Base-by-base conservation (phyloP, 1,284 basidiomycete species). In the Marasmius oreades region DNA sequence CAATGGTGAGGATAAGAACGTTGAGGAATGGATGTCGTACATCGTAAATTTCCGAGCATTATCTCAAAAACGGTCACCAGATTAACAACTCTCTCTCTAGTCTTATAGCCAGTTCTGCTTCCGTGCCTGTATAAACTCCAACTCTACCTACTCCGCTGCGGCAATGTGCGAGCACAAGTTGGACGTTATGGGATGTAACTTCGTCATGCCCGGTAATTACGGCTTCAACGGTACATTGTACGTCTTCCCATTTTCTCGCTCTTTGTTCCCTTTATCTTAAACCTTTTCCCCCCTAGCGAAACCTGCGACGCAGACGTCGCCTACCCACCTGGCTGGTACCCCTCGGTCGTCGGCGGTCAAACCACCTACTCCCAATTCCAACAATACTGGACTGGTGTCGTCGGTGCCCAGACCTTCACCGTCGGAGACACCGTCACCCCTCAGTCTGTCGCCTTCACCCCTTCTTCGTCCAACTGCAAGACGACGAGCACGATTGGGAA, bases 51-150 rank as follows among this genome's bases (percentile, higher is more conserved):
- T 20, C 14, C n/a, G 20, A n/a, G 22, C 43, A 22, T 7, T 10
- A n/a, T 14, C 14, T 39, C 24, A 20, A 28, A n/a, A 14, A 37
- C 44, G 37, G 14, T 1, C 22, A n/a, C n/a, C n/a, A n/a, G n/a
- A n/a, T 34, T 14, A 28, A 42, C 5, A 22, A 12, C 5, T 52
- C 24, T 42, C 31, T 51, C 68, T 75, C 84, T 80, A 81, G 37
- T 39, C 42, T 53, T 76, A 73, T 10, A 56, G 63, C 23, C 67
- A 65, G 57, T 80, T 81, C 62, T 81, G 80, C 59, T 50, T 82
- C 39, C 79, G 81, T 53, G 65, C 75, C 0, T 89, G 87, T 66
- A 85, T 82, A 0, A 60, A 69, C 53, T 74, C 76, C 28, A 79
- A 82, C 60, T 73, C 82, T 59, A 72, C 70, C 0, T 81, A 77